Base-by-base conservation (phyloP, 495 filamentous ascomycete species). In the Bathelium albidoporum region DNA sequence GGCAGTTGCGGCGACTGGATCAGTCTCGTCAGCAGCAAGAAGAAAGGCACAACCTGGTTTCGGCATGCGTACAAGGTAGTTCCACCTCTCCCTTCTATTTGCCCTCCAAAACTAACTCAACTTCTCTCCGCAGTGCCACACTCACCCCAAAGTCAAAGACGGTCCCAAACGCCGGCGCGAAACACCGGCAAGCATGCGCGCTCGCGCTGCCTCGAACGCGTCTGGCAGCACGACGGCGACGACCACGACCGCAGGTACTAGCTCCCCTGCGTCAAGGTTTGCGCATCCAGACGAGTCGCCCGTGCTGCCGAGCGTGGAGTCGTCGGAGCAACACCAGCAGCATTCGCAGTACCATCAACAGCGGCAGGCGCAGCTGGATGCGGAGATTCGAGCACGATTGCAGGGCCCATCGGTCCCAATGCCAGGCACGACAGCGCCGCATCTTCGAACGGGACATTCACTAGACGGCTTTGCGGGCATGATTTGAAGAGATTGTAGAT, bases 1-100 rank as follows among this genome's bases (percentile, higher is more conserved):
- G 84, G 87, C 34, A 87, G 83, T 59, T 91, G 88, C 71, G 85
- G 83, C 60, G 87, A 89, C 43, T 91, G 88, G 88, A 86, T 90
- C 63, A 82, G 86, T 16, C 73, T 91, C 49, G 85, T 89, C 45
- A 90, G 85, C 73, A 90, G 85, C 69, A 91, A 90, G 79, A 91
- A 91, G 76, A 55, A 55, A 55, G 88, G 88, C 2, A 90, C 88
- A 4, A 89, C 88, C 3, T 91, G 88, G 88, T 91, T 91, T 67
- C 78, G 88, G 65, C 88, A 91, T 71, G 88, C 88, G 45, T 90
- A 91, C 72, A 91, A 90, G 83, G 87, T 89, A 69, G 45, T 10
- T 20, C 11, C 31, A 16, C 22, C 31, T 39, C 16, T 39, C 43
- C 10, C 4, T 28, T 2, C 31, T 20, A 39, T 43, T 58, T 31